phyloP scores from a whole-genome alignment of 1,284 basidiomycete species.

The Cutaneotrichosporon sp. region DNA sequence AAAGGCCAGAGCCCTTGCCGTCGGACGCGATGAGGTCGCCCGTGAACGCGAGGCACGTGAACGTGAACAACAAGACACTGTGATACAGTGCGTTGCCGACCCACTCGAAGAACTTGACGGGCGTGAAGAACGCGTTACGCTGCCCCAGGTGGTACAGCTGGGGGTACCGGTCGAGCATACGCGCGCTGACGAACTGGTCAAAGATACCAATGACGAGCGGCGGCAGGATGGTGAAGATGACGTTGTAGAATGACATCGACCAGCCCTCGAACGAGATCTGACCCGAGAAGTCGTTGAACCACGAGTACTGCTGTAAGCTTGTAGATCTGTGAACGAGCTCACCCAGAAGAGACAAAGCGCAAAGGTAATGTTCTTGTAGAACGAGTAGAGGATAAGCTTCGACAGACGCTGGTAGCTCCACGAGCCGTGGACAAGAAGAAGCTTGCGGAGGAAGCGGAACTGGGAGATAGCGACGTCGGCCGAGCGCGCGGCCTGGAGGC shows the following conservation, averaged over 20 bases:
- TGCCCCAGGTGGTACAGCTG: conserved; percentile 93
- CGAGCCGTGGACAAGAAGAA: conserved; percentile 93
- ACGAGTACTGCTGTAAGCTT: conserved; percentile 70
- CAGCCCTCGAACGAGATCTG: conserved; percentile 98
- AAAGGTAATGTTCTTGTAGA: conserved; percentile 95
- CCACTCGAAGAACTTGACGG: conserved; percentile 93
- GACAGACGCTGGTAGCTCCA: conserved; percentile 97
- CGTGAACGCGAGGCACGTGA: conserved; percentile 88
- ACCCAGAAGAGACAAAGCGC: conserved; percentile 99
- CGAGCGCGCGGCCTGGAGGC: conserved; percentile 93
- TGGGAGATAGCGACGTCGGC: conserved; percentile 98
- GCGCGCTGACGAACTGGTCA: conserved; percentile 95
- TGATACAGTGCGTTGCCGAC: conserved; percentile 90
- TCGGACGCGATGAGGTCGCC: conserved; percentile 76
- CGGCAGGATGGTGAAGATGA: conserved; percentile 90
- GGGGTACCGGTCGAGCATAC: conserved; percentile 94
- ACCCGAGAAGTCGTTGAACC: conserved; percentile 98
- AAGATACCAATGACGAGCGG: conserved; percentile 97
- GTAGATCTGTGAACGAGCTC: conserved; percentile 37
- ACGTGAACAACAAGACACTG: conserved; percentile 80
- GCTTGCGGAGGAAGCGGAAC: conserved; percentile 93
- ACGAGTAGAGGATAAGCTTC: conserved; percentile 92
- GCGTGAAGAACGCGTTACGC: conserved; percentile 86
- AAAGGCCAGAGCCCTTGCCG: conserved; percentile 84
- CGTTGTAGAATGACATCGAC: conserved; percentile 93